phyloP scores from a whole-genome alignment of 2,329 filamentous ascomycete genomes.

The Chaetomium olivaceum region DNA sequence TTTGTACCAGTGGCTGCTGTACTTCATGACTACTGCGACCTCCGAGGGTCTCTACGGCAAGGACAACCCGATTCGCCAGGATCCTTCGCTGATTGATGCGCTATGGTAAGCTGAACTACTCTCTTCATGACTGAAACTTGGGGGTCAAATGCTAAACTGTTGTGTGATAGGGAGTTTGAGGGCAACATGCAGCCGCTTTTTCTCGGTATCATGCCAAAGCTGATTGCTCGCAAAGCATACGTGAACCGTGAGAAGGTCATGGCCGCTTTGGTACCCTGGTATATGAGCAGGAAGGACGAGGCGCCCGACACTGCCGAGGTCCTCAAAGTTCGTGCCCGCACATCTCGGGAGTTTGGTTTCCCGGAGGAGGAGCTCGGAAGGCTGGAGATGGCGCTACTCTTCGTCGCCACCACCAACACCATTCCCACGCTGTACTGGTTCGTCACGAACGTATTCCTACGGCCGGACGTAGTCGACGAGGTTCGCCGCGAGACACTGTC shows the following conservation, averaged over 20 bases:
- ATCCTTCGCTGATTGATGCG: background rate
- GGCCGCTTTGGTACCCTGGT: background rate
- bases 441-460: background rate
- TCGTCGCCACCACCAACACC: constrained; percentile 1
- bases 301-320: background rate
- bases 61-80: background rate
- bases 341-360: background rate
- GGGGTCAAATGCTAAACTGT: background rate
- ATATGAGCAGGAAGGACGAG: background rate
- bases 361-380: background rate
- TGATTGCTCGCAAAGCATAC: background rate
- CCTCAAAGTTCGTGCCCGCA: background rate
- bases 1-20: background rate
- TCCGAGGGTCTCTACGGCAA: background rate
- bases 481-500: background rate
- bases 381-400: constrained; percentile 1
- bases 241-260: constrained; percentile 2
- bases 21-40: background rate
- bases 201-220: background rate
- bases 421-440: constrained; percentile 1
- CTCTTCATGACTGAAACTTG: background rate
- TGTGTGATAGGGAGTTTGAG: background rate
- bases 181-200: background rate
- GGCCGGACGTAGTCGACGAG: background rate
- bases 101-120: background rate